These are phyloP conservation scores for Monosporascus ibericus DNA, from an alignment of 2,329 filamentous ascomycete species.

Conservation along the genomic window DNA sequence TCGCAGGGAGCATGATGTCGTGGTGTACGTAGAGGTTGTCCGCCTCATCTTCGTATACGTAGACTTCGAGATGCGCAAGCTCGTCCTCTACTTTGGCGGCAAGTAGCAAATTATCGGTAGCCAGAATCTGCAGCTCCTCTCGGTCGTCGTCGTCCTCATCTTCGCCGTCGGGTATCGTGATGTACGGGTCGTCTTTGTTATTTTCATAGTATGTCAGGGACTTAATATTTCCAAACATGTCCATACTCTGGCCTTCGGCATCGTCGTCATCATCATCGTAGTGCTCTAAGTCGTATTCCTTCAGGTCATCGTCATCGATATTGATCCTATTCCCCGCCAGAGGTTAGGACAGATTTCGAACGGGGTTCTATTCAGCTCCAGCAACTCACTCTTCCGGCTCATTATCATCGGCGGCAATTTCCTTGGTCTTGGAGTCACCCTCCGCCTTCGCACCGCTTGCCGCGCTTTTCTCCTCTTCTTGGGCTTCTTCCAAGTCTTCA, in stretches of 20 bases:
- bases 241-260: slow-evolving; percentile 67
- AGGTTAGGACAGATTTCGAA: slow-evolving; percentile 10
- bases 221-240: slow-evolving; percentile 94
- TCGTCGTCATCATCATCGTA: slow-evolving; percentile 80
- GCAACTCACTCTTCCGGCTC: slow-evolving; percentile 17
- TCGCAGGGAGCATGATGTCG: slow-evolving; percentile 97
- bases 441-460: slow-evolving; percentile 7
- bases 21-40: slow-evolving; percentile 99
- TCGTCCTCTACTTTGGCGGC: slow-evolving; percentile 96
- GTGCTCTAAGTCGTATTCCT: slow-evolving; percentile 92
- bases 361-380: neutral
- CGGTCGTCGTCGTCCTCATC: slow-evolving; percentile 81
- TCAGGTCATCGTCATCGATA: slow-evolving; percentile 76
- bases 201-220: slow-evolving; percentile 90
- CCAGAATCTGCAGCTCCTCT: slow-evolving; percentile 87
- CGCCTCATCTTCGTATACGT: slow-evolving; percentile 90
- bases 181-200: slow-evolving; percentile 93
- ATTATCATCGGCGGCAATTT: slow-evolving; percentile 4
- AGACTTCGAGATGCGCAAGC: slow-evolving; percentile 91
- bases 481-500: slow-evolving; percentile 72
- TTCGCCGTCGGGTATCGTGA: slow-evolving; percentile 69
- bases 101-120: slow-evolving; percentile 87
- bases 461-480: slow-evolving; percentile 34
- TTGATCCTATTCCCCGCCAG: slow-evolving; percentile 30
- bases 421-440: neutral